A percentile compares a stretch with the other conserved stretches of the same genome.
These are phyloP conservation scores for Hericium coralloides DNA, from an alignment of 768 basidiomycete genomes.

Conservation along the genomic window DNA sequence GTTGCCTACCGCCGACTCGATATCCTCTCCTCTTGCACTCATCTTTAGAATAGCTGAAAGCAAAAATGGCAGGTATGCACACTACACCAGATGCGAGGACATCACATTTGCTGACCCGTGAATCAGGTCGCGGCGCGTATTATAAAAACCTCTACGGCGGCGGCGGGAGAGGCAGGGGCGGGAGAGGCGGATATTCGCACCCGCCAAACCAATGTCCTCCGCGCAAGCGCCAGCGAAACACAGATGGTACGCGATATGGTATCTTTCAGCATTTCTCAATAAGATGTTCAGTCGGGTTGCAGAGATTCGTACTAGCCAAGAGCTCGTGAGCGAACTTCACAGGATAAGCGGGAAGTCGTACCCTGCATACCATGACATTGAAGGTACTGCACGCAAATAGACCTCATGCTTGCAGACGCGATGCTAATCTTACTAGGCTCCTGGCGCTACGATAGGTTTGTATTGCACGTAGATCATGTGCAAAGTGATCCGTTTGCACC, in stretches of 20 bases:
- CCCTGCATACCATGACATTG: neutral
- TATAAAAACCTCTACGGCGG: conserved; percentile 14
- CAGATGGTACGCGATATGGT: neutral
- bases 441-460: conserved; percentile 5
- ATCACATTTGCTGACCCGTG: too few relatives aligned
- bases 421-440: neutral
- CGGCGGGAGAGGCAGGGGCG: neutral
- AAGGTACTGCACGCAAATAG: neutral
- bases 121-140: conserved; percentile 8
- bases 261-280: neutral
- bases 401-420: neutral
- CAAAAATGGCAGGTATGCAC: too few relatives aligned
- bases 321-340: neutral
- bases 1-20: too few relatives aligned
- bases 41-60: too few relatives aligned
- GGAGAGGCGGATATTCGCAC: neutral
- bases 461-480: conserved; percentile 7
- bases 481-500: conserved; percentile 14
- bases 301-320: neutral
- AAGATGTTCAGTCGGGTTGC: neutral
- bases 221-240: neutral
- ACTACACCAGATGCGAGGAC: too few relatives aligned
- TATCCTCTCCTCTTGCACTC: too few relatives aligned
- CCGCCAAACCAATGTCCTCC: neutral
- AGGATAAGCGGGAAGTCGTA: conserved; percentile 9